phyloP scores from a whole-genome alignment of 768 basidiomycete species.

The Pisolithus sp. region DNA sequence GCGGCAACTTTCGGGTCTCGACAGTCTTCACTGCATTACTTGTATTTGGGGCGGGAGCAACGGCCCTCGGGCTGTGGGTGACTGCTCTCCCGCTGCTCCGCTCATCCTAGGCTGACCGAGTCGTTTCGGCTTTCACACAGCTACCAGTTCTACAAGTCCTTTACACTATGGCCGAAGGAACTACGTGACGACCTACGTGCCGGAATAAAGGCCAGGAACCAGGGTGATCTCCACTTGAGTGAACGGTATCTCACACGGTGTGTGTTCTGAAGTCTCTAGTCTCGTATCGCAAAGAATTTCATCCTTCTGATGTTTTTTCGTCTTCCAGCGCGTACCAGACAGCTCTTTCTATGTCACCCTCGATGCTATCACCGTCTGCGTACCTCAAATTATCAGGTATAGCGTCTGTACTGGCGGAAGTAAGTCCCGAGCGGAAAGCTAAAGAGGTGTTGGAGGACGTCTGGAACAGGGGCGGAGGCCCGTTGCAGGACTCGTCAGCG shows the following conservation, averaged over 20 bases:
- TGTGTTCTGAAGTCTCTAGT: conserved; percentile 10
- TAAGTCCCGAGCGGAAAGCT: conserved; percentile 28
- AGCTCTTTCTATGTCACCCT: conserved; percentile 38
- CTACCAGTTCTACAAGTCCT: conserved; percentile 47
- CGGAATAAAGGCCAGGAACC: conserved; percentile 56
- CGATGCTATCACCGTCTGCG: conserved; percentile 36
- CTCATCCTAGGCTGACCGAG: background rate
- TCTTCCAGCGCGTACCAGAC: conserved; percentile 48
- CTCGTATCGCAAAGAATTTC: too few relatives aligned
- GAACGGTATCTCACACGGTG: conserved; percentile 50
- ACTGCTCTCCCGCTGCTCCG: background rate
- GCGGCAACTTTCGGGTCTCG: conserved; percentile 28
- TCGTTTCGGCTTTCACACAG: conserved; percentile 23
- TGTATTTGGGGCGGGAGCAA: conserved; percentile 32
- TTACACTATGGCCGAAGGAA: conserved; percentile 63
- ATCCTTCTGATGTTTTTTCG: conserved; percentile 6
- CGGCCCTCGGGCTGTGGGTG: conserved; percentile 40
- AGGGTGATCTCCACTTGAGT: conserved; percentile 47
- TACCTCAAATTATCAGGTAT: conserved; percentile 66
- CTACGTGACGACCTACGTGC: conserved; percentile 58
- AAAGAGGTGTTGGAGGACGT: conserved; percentile 18
- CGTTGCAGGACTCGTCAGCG: background rate
- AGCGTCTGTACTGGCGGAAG: conserved; percentile 52
- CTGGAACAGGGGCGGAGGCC: conserved; percentile 13
- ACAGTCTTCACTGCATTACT: conserved; percentile 35